These are phyloP conservation scores for Erythrobasidium hasegawianum DNA, from an alignment of 1,284 basidiomycete genomes.

Conservation along the genomic window DNA sequence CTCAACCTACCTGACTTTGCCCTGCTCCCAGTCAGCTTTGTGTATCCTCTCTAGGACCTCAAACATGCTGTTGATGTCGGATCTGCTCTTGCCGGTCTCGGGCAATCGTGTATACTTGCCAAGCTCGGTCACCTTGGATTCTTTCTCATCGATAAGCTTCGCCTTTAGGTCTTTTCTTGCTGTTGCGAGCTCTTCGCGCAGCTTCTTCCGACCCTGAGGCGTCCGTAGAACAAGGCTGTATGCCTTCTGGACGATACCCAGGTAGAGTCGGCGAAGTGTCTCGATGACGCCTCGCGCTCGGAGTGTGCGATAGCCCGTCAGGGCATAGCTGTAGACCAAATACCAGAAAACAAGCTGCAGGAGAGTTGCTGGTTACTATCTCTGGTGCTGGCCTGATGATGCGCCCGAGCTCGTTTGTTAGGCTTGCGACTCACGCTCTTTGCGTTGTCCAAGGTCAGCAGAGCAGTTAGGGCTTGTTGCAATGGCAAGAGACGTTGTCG, in stretches of 20 bases:
- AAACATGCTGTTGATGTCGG: conserved; percentile 78
- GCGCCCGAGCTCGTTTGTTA: not conserved
- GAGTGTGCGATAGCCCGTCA: conserved; percentile 37
- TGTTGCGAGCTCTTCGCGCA: conserved; percentile 66
- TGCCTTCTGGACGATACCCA: conserved; percentile 54
- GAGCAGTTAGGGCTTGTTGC: not conserved
- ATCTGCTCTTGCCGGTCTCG: conserved; percentile 61
- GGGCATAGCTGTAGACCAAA: conserved; percentile 35
- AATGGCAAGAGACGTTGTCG: conserved; percentile 1
- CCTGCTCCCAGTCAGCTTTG: conserved; percentile 62
- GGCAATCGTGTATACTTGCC: conserved; percentile 63
- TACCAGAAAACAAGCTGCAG: conserved; percentile 39
- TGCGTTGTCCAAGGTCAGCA: conserved; percentile 36
- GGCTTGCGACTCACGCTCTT: conserved; percentile 35
- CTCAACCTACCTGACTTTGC: conserved; percentile 61
- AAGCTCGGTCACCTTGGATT: conserved; percentile 25
- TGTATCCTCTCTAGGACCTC: conserved; percentile 63
- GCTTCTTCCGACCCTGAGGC: conserved; percentile 64
- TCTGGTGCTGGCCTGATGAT: not conserved
- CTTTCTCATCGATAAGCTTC: conserved; percentile 39
- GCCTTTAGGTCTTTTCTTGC: conserved; percentile 43
- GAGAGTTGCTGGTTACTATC: not conserved
- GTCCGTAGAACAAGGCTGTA: conserved; percentile 63
- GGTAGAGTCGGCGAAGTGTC: conserved; percentile 36
- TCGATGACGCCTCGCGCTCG: conserved; percentile 40